These are phyloP conservation scores for Lasiodiplodia hormozganensis DNA, from an alignment of 2,329 filamentous ascomycete species.

Conservation along the genomic window DNA sequence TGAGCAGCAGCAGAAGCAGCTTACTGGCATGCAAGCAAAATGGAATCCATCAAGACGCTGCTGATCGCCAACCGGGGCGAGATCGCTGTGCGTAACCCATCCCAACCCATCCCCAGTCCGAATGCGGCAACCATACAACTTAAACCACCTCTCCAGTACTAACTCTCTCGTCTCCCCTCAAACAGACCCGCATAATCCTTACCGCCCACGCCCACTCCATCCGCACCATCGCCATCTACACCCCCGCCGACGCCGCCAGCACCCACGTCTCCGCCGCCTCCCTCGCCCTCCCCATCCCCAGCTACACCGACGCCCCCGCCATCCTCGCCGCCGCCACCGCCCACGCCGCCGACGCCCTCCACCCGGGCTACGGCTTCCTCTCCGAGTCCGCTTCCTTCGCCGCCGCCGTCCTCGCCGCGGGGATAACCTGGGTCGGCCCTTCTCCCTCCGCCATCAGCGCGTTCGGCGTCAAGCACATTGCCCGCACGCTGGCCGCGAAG, in stretches of 20 bases:
- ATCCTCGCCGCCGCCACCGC: conserved; percentile 61
- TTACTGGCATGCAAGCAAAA: conserved; percentile 30
- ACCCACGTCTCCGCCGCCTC: conserved; percentile 64
- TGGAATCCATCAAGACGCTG: conserved; percentile 57
- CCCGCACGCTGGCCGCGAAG: conserved; percentile 60
- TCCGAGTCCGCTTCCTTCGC: conserved; percentile 70
- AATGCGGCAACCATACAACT: not conserved
- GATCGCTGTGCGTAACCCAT: conserved; percentile 53
- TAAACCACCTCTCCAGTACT: not conserved
- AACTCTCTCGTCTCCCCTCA: no score
- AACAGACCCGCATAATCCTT: conserved; percentile 56
- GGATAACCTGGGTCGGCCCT: conserved; percentile 67
- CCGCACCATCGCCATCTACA: conserved; percentile 64
- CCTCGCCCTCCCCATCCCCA: conserved; percentile 55
- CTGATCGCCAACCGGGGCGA: conserved; percentile 67
- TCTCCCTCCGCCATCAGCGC: conserved; percentile 59
- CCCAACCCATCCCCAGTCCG: not conserved
- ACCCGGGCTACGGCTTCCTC: conserved; percentile 72
- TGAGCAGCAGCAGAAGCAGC: not conserved
- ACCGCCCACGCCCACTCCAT: conserved; percentile 59
- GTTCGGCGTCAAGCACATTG: conserved; percentile 66
- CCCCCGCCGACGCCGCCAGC: conserved; percentile 61
- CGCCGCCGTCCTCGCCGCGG: conserved; percentile 57
- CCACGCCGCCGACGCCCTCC: conserved; percentile 62
- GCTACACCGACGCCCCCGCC: conserved; percentile 56